phyloP scores from a whole-genome alignment of 441 rosid genomes.

The Mallotus japonicus region DNA sequence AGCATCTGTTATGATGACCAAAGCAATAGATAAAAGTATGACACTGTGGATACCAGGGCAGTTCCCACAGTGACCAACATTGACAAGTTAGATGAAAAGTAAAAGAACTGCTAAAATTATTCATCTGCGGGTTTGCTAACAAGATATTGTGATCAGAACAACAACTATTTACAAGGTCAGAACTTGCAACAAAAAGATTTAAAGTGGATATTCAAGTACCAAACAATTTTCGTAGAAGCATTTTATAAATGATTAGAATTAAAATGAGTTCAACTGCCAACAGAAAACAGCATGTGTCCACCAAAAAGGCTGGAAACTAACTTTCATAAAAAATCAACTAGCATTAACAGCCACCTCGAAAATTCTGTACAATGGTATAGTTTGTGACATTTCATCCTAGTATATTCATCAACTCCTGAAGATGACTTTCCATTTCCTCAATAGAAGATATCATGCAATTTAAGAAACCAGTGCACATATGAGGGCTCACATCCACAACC shows the following conservation, averaged over 20 bases:
- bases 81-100: not conserved
- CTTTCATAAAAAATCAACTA: not conserved
- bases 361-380: not conserved
- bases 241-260: not conserved
- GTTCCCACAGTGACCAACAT: not conserved
- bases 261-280: not conserved
- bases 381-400: not conserved
- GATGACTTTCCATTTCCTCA: not conserved
- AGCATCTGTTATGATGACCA: not conserved
- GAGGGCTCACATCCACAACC: not conserved
- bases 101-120: not conserved
- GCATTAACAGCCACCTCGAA: not conserved
- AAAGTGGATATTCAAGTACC: not conserved
- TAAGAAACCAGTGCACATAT: not conserved
- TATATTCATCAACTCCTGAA: not conserved
- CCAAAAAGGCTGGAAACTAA: not conserved
- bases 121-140: not conserved
- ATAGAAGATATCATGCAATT: not conserved
- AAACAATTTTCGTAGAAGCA: not conserved
- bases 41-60: not conserved
- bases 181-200: not conserved
- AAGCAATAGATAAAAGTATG: not conserved
- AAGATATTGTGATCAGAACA: not conserved
- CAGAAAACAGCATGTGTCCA: not conserved
- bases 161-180: not conserved